Evolutionary conservation across 2,329 filamentous ascomycete genomes (phyloP).

Genomic region (Orbilia oligospora): DNA sequence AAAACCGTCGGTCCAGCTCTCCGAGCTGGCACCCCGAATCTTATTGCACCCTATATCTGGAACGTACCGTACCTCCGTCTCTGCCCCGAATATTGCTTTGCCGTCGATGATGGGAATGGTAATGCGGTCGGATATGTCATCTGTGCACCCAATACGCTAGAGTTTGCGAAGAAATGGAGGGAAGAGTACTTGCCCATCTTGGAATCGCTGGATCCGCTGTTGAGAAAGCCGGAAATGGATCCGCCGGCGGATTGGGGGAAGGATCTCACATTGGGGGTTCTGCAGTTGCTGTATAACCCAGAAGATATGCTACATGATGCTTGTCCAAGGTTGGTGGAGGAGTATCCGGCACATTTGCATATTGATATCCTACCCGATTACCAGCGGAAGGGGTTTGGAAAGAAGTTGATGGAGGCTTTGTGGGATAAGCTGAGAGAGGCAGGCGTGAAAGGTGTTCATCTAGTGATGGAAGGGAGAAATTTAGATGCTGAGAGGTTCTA

Average conservation of each 20-base stretch:
- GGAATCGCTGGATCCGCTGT: conserved; percentile 47
- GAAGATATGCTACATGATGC: conserved; percentile 40
- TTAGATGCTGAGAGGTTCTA: conserved; percentile 61
- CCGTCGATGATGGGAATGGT: conserved; percentile 66
- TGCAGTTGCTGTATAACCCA: conserved; percentile 49
- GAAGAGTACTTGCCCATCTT: conserved; percentile 64
- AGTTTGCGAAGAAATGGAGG: conserved; percentile 65
- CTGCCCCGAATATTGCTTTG: conserved; percentile 65
- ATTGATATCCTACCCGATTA: conserved; percentile 66
- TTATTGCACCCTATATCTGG: conserved; percentile 59
- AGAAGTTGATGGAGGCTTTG: conserved; percentile 64
- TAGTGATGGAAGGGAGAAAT: conserved; percentile 66
- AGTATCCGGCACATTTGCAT: conserved; percentile 67
- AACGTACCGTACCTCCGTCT: conserved; percentile 66
- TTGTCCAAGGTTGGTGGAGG: conserved; percentile 56
- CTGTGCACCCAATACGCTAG: conserved; percentile 64
- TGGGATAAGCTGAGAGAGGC: conserved; percentile 62
- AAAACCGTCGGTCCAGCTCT: conserved; percentile 60
- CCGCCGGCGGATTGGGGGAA: conserved; percentile 61
- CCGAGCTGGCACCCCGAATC: conserved; percentile 46
- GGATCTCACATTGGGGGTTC: conserved; percentile 57
- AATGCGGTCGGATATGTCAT: conserved; percentile 67
- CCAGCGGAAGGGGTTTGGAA: conserved; percentile 66
- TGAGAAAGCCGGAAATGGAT: conserved; percentile 50
- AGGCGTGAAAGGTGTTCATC: conserved; percentile 65